phyloP scores from a whole-genome alignment of 768 basidiomycete species.

The Sutorius australiensis region DNA sequence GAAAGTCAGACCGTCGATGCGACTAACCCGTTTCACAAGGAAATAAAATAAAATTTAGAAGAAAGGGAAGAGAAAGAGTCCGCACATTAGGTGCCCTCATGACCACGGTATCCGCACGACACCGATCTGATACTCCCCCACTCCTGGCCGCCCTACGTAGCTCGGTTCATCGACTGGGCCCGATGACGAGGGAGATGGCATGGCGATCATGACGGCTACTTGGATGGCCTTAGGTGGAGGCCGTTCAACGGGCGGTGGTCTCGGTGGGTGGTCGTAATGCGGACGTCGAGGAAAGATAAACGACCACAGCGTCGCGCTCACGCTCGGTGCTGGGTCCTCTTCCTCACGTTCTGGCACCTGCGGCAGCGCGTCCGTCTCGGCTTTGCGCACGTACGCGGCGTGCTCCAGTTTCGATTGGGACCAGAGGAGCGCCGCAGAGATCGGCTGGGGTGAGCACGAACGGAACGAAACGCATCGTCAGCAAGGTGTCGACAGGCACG shows the following conservation, averaged over 20 bases:
- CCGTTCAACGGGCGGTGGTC: constrained; percentile 9
- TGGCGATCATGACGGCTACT: constrained; percentile 44
- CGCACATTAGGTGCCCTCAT: constrained; percentile 8
- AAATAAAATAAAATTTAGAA: background rate
- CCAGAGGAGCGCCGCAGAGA: constrained; percentile 21
- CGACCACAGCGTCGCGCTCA: constrained; percentile 5
- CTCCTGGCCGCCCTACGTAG: constrained; percentile 7
- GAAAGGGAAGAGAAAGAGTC: background rate
- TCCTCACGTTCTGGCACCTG: background rate
- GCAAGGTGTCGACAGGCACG: background rate
- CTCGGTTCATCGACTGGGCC: background rate
- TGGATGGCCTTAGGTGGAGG: constrained; percentile 29
- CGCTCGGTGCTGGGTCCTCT: background rate
- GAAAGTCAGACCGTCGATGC: background rate
- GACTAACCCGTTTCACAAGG: background rate
- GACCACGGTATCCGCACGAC: constrained; percentile 37
- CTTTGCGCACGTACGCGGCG: background rate
- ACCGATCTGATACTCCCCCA: constrained; percentile 45
- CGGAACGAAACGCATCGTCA: background rate
- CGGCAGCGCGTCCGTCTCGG: background rate
- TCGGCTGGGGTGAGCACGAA: constrained; percentile 8
- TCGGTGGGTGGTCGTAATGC: constrained; percentile 2
- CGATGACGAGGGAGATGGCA: constrained; percentile 34
- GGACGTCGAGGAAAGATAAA: constrained; percentile 5
- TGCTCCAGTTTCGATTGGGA: constrained; percentile 5